phyloP scores from a whole-genome alignment of 257 asterid genomes.

The Solanum paucissectum region DNA sequence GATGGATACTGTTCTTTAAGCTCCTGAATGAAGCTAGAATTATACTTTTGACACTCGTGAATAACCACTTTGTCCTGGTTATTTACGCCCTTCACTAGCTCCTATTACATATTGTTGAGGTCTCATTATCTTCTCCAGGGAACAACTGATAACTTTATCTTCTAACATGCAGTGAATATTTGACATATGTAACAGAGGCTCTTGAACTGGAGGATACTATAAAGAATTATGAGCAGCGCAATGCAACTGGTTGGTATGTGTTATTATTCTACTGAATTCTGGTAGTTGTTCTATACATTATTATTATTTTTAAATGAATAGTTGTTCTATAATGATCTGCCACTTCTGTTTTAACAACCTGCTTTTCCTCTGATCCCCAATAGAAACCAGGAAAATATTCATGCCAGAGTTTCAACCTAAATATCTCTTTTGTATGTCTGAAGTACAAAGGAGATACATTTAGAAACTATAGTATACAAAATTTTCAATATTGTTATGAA shows the following conservation, averaged over 20 bases:
- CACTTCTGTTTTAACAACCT: not conserved
- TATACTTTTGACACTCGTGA: not conserved
- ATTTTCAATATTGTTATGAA: not conserved
- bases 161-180: slow-evolving; percentile 69
- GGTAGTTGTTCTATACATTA: not conserved
- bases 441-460: not conserved
- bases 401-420: not conserved
- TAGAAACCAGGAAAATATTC: not conserved
- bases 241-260: slow-evolving; percentile 83
- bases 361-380: not conserved
- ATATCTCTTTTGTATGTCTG: not conserved
- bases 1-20: not conserved
- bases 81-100: not conserved
- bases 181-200: slow-evolving; percentile 87
- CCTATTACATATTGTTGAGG: not conserved
- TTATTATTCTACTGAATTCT: slow-evolving; percentile 9
- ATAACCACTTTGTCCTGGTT: not conserved
- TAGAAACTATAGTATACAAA: not conserved
- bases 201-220: slow-evolving; percentile 94
- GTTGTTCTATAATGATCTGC: slow-evolving; percentile 4
- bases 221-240: slow-evolving; percentile 80
- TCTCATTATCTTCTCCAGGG: not conserved
- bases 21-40: not conserved
- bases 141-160: not conserved
- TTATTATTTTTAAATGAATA: not conserved